Evolutionary conservation across 805 yeast species (phyloP), one percentile per base, ranked within the genome.

Genomic region (Kluyveromyces dobzhanskii): DNA sequence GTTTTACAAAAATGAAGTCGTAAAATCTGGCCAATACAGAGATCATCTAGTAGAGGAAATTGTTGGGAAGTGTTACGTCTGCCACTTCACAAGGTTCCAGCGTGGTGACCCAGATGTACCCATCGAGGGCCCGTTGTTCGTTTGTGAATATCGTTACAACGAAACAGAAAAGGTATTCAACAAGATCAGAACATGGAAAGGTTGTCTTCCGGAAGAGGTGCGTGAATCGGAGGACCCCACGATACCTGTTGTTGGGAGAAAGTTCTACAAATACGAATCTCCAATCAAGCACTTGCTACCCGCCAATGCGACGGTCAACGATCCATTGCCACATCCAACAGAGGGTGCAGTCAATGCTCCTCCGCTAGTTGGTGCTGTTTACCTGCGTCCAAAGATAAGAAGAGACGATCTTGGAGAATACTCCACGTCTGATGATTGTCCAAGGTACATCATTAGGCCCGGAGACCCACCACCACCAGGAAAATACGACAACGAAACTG

Each of bases 141-240:
- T 92, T 49, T 92, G 97, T 66, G 98, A 92, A 62, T 85, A 77
- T 59, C 78, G 98, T 54, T 92, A 88, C 64, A 90, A 90, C 57
- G 97, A 90, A 57, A 71, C 76, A 40, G 95, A 85, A 52, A 85
- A 85, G 59, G 80, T 80, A 21, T 92, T 92, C 70, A 92, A 90
- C 63, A 83, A 90, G 57, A 92, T 92, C 53, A 75, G 97, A 56
- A 90, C 98, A 2, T 92, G 98, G 98, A 90, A 86, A 62, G 97
- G 97, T 5, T 92, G 97, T 67, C 71, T 92, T 48, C 98, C 98
- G 0, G 97, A 92, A 61, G 97, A 90, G 61, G 83, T 90, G 35
- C 77, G 97, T 52, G 87, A 83, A 47, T 51, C 64, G 39, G 90
- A 85, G 52, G 97, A 88, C 53, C 82, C 84, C 25, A 77, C 83